phyloP scores from a whole-genome alignment of 768 basidiomycete genomes.

The Pleurotus ostreatus region DNA sequence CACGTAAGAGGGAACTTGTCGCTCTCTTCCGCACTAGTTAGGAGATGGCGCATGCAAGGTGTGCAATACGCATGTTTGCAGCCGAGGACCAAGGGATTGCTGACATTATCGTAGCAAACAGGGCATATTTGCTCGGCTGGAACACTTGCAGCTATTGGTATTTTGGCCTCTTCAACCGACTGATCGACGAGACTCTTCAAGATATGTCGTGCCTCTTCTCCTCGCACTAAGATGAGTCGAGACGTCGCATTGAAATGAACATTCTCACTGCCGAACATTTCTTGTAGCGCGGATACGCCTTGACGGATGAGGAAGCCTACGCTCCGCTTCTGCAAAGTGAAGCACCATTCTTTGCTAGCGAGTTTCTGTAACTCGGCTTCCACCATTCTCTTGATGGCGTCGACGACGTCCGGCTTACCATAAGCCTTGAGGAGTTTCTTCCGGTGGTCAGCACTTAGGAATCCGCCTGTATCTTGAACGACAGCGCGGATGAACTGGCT shows the following conservation, averaged over 20 bases:
- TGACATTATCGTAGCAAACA: constrained; percentile 46
- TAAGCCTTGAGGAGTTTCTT: constrained; percentile 27
- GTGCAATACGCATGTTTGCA: constrained; percentile 52
- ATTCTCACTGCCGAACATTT: constrained; percentile 50
- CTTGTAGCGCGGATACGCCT: constrained; percentile 47
- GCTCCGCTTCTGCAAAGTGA: constrained; percentile 31
- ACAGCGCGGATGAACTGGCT: constrained; percentile 32
- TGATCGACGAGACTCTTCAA: constrained; percentile 41
- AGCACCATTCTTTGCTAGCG: constrained; percentile 35
- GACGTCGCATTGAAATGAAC: constrained; percentile 40
- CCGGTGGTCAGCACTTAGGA: constrained; percentile 43
- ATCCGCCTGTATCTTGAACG: constrained; percentile 32
- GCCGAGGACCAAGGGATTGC: constrained; percentile 34
- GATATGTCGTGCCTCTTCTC: constrained; percentile 50
- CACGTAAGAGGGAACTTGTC: constrained; percentile 60
- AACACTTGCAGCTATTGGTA: not conserved
- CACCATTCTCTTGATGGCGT: constrained; percentile 4
- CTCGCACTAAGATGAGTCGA: constrained; percentile 41
- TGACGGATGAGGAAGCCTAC: constrained; percentile 48
- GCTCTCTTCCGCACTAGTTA: constrained; percentile 34
- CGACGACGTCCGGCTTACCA: constrained; percentile 11
- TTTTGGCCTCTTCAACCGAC: constrained; percentile 23
- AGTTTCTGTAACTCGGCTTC: constrained; percentile 42
- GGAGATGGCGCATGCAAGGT: constrained; percentile 43
- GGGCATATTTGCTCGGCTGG: constrained; percentile 35